phyloP scores from a whole-genome alignment of 2,329 filamentous ascomycete genomes.

The Aspergillus aculeatus region DNA sequence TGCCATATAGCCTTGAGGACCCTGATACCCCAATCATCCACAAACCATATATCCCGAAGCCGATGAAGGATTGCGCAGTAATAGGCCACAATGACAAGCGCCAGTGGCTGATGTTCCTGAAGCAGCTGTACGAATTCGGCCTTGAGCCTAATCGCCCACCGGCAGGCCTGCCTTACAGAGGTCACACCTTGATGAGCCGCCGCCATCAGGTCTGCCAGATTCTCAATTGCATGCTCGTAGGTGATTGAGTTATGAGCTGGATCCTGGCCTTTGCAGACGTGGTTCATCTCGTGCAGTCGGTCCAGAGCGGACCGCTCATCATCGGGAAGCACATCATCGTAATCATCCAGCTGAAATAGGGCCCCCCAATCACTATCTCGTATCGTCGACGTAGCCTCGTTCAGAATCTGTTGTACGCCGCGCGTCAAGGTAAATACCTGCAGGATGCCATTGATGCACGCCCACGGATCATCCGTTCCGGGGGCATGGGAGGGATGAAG shows the following conservation, averaged over 20 bases:
- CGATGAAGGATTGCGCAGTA: constrained; percentile 59
- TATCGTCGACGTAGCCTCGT: constrained; percentile 25
- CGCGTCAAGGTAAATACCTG: constrained; percentile 36
- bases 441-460: constrained; percentile 33
- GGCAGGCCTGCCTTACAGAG: constrained; percentile 47
- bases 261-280: constrained; percentile 20
- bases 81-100: constrained; percentile 61
- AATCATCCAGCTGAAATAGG: constrained; percentile 28
- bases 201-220: constrained; percentile 28
- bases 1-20: constrained; percentile 62
- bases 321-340: constrained; percentile 21
- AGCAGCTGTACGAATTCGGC: constrained; percentile 37
- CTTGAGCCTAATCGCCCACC: constrained; percentile 39
- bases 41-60: constrained; percentile 63
- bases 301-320: constrained; percentile 21
- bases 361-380: constrained; percentile 26
- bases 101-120: constrained; percentile 37
- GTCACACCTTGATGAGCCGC: constrained; percentile 46
- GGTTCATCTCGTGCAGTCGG: constrained; percentile 29
- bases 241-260: constrained; percentile 24
- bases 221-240: constrained; percentile 27
- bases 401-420: constrained; percentile 36
- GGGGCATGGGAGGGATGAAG: constrained; percentile 26
- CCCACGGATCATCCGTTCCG: constrained; percentile 23
- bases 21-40: constrained; percentile 63